phyloP scores from a whole-genome alignment of 495 filamentous ascomycete genomes.

The Talaromyces wortmannii region DNA sequence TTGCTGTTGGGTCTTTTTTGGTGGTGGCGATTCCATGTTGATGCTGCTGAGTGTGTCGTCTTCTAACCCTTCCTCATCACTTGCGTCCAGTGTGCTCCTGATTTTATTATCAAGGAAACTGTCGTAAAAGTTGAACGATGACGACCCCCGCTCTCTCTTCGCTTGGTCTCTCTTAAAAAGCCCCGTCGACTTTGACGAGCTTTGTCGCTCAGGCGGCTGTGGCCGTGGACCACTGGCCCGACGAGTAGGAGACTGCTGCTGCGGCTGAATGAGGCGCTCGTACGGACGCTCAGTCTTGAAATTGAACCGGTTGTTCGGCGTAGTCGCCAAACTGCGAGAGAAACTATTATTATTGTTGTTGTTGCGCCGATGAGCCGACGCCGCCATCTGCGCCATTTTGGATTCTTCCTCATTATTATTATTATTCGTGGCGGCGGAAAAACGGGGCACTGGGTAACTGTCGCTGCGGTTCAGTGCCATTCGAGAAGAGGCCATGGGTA shows the following conservation, averaged over 20 bases:
- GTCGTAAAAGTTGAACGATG: background rate
- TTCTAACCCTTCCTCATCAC: conserved; percentile 3
- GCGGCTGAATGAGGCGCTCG: conserved; percentile 7
- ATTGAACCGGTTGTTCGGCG: conserved; percentile 37
- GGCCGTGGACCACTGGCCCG: conserved; percentile 23
- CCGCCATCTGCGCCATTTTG: conserved; percentile 17
- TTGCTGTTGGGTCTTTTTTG: background rate
- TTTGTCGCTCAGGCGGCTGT: conserved; percentile 12
- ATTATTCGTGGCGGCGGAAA: background rate
- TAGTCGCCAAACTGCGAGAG: conserved; percentile 29
- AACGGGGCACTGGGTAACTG: conserved; percentile 1
- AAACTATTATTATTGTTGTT: conserved; percentile 23
- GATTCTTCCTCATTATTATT: background rate
- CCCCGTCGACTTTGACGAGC: background rate
- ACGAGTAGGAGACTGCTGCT: conserved; percentile 28
- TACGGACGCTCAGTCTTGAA: conserved; percentile 12
- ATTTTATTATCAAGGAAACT: background rate
- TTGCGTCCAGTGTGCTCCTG: background rate
- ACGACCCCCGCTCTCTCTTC: background rate
- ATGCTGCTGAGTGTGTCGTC: conserved; percentile 13
- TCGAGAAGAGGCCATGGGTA: conserved; percentile 4
- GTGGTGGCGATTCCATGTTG: background rate
- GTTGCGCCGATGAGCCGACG: conserved; percentile 21
- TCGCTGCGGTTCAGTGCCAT: conserved; percentile 11
- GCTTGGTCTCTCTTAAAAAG: background rate